Evolutionary conservation across 768 basidiomycete genomes (phyloP).

Genomic region (Leccinum uliginosum): DNA sequence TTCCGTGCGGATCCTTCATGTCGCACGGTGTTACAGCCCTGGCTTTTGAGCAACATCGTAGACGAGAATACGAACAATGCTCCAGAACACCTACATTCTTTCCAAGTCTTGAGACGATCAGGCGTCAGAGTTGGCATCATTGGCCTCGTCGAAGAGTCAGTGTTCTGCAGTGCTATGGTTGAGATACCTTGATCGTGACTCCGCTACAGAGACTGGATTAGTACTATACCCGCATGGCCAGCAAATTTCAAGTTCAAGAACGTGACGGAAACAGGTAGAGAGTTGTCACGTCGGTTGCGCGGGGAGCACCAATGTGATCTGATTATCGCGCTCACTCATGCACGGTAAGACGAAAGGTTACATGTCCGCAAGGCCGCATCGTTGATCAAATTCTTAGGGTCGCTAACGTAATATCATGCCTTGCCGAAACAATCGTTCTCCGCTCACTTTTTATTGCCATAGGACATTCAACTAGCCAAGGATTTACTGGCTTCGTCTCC

Average conservation of each 20-base stretch:
- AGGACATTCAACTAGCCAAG: constrained; percentile 75
- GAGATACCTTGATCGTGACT: neutral
- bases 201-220: constrained; percentile 74
- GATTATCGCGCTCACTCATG: constrained; percentile 83
- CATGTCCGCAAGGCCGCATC: neutral
- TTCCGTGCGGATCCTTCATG: no score
- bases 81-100: constrained; percentile 61
- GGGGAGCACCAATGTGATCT: constrained; percentile 73
- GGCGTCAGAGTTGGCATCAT: constrained; percentile 76
- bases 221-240: constrained; percentile 85
- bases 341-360: constrained; percentile 41
- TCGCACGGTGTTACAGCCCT: constrained; percentile 49
- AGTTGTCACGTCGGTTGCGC: constrained; percentile 69
- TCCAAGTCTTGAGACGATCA: constrained; percentile 60
- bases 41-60: constrained; percentile 86
- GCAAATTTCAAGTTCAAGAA: constrained; percentile 68
- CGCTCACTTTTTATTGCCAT: constrained; percentile 8
- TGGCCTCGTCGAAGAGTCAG: constrained; percentile 82
- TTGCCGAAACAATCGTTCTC: neutral
- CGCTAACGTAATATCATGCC: constrained; percentile 24
- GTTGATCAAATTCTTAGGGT: constrained; percentile 16
- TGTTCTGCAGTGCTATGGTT: neutral
- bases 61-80: constrained; percentile 59
- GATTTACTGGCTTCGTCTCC: constrained; percentile 59
- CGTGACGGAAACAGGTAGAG: constrained; percentile 66